phyloP scores from a whole-genome alignment of 139 green algal species.

The Auxenochlorella pyrenoidosa region DNA sequence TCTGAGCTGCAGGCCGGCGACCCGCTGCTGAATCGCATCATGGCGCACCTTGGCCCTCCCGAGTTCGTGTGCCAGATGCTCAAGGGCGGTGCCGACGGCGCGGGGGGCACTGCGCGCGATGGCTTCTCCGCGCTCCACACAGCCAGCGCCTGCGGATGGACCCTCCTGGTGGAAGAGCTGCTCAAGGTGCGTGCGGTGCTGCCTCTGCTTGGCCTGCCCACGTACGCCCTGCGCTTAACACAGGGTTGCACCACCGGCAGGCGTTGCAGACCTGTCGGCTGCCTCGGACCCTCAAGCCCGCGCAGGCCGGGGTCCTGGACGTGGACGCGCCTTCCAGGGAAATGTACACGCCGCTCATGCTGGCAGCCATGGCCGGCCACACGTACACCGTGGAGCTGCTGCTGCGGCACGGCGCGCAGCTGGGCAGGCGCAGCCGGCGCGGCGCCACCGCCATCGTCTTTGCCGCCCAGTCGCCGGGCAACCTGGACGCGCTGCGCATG shows the following conservation, averaged over 20 bases:
- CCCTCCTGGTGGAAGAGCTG: neutral
- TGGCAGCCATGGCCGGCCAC: neutral
- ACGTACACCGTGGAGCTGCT: neutral
- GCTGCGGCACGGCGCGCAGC: neutral
- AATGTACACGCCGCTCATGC: neutral
- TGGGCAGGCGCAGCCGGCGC: neutral
- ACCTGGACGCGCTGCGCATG: neutral
- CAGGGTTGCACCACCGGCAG: too few relatives aligned
- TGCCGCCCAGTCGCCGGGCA: neutral
- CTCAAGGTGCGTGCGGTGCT: neutral
- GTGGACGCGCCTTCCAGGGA: neutral
- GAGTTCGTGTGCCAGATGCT: neutral
- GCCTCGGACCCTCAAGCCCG: neutral
- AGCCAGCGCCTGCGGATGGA: neutral
- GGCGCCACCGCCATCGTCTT: slow-evolving; percentile 3
- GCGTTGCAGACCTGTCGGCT: too few relatives aligned
- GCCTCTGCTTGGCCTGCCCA: too few relatives aligned
- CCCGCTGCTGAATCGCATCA: neutral
- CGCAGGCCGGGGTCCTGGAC: neutral
- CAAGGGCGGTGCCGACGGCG: neutral
- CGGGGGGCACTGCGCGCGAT: neutral
- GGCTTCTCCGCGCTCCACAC: slow-evolving; percentile 12
- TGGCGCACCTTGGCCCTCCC: neutral
- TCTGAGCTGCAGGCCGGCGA: neutral
- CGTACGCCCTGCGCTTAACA: too few relatives aligned